Evolutionary conservation across 75 land plant genomes (phyloP), one percentile per base, ranked within the genome.

Genomic region (Pseudotsuga menziesii): DNA sequence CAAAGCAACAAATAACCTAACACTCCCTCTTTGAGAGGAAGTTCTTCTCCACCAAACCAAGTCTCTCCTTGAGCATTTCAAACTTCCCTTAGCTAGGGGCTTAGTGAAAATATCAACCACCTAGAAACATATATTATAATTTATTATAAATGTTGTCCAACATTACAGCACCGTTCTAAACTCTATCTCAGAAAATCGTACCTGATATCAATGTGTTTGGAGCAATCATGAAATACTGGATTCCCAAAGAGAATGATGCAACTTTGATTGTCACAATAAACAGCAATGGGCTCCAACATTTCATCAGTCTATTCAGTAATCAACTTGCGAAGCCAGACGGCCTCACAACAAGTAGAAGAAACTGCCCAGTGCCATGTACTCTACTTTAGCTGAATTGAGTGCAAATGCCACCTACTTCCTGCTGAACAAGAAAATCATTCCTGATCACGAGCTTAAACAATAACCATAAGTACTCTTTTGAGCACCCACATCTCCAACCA

Each of bases 261-360:
- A 66, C 70, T 66, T 36, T 64, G 41, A 64, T 64, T 64, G 36
- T 66, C 41, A 66, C 20, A 36, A 66, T 35, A 35, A 36, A 66
- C 4, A 13, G 19, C 17, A 9, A 5, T 64, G 19, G 69, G 41
- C 39, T 35, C 69, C 69, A 64, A 7, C 15, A 32, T 32, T 4
- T 64, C 17, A 66, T 41, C 17, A 3, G 6, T 19, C 20, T 35
- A 36, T 27, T 66, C 19, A 0, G 41, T 48, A 13, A 36, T 29
- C 44, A 36, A 66, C 22, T 66, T 66, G 41, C 48, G 6, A 7
- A 6, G 5, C 48, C 48, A 44, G 8, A 44, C 6, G 48, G 48
- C 70, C 19, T 36, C 48, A 66, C 48, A 66, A 66, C 19, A 32
- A 19, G 70, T 19, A 36, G 70, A 66, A 66, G 44, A 36, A 32